Evolutionary conservation across 2,329 filamentous ascomycete genomes (phyloP), one percentile per base, ranked within the genome.

Genomic region (Ceratocystis huliohia): DNA sequence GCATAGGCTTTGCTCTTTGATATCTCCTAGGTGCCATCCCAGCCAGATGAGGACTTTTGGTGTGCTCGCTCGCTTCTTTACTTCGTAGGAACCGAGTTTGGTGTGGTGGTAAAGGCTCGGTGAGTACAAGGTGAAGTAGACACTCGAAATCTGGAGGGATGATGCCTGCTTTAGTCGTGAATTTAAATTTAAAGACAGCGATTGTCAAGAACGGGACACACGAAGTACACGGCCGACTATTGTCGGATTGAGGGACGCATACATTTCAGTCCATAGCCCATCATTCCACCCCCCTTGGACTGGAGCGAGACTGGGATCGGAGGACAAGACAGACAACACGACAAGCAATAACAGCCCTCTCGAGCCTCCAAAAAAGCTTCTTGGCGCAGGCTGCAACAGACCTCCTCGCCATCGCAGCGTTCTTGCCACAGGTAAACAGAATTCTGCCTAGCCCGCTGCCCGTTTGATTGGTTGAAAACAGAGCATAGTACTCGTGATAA

Each of bases 181-280:
- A 48, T 25, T 5, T 25, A 30, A 7, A 59, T 30, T 8, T 59
- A 30, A 17, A 59, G 20, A 20, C 56, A 30, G 33, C 30, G 28
- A 59, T 59, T 59, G 28, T 59, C 56, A 59, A 59, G 28, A 59
- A 59, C 56, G 56, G 20, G 56, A 59, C 56, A 59, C 56, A 59
- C 33, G 28, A n/a, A 59, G 56, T 20, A 37, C 56, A 20, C 13
- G 6, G 17, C 56, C 8, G 25, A 20, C 30, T 30, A 20, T 59
- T 37, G 20, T 30, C 33, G 15, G 7, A n/a, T 37, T 30, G 56
- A 59, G 56, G 56, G 56, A 33, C 28, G 20, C 56, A 37, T 30
- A 37, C 56, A 59, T 59, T n/a, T 28, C 56, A 59, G 56, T 59
- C 56, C 56, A 17, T 37, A 28, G 28, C 30, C 17, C 56, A 30